A percentile compares a stretch with the other conserved stretches of the same genome.
These are phyloP conservation scores for Leishmania gerbilli DNA, from an alignment of 208 protist genomes.

Conservation along the genomic window DNA sequence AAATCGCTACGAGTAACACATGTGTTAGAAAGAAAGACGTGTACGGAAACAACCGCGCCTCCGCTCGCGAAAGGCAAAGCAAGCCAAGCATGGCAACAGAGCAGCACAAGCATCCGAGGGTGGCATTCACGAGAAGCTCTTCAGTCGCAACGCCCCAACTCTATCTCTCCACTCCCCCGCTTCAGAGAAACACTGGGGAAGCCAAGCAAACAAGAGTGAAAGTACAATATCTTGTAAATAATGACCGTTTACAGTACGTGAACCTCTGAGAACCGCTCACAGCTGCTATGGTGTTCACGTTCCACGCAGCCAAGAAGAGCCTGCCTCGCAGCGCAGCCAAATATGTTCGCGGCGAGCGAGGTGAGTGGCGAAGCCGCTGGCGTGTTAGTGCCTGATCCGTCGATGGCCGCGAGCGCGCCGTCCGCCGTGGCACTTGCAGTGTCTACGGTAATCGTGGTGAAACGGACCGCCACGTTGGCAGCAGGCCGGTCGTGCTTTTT, in stretches of 20 bases:
- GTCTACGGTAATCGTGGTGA: background rate
- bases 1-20: too few relatives aligned
- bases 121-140: background rate
- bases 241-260: background rate
- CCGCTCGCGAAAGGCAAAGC: too few relatives aligned
- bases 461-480: background rate
- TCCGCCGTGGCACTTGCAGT: background rate
- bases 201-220: background rate
- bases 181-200: background rate
- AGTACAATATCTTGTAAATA: background rate
- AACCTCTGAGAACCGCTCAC: conserved; percentile 7
- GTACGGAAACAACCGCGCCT: too few relatives aligned
- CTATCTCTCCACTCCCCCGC: background rate
- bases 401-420: background rate
- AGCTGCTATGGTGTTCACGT: conserved; percentile 1
- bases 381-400: background rate
- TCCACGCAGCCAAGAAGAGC: conserved; percentile 8
- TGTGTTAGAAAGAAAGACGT: too few relatives aligned
- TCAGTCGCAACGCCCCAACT: background rate
- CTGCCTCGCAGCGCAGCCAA: conserved; percentile 12
- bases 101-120: background rate
- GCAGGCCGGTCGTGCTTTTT: background rate
- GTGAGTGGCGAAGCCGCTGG: background rate
- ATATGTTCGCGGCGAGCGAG: background rate
- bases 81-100: too few relatives aligned